phyloP scores from a whole-genome alignment of 768 basidiomycete species.

The Termitomyces sp. region DNA sequence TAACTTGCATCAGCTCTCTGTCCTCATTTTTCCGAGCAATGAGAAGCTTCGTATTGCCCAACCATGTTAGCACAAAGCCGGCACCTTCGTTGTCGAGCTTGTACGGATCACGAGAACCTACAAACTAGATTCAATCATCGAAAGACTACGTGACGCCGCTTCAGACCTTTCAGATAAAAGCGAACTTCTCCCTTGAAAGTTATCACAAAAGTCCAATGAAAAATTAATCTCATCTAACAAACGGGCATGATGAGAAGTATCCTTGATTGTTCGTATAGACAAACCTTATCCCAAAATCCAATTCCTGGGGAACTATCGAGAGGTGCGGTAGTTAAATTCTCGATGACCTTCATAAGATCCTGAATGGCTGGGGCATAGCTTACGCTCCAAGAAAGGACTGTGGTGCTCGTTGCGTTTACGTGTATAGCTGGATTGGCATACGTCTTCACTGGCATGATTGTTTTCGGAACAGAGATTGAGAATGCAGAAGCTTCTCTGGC shows the following conservation, averaged over 20 bases:
- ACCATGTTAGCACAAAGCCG: constrained; percentile 85
- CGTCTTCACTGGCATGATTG: constrained; percentile 92
- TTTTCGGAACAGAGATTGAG: constrained; percentile 71
- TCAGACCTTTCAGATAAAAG: constrained; percentile 79
- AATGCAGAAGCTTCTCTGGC: constrained; percentile 47
- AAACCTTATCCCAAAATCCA: constrained; percentile 95
- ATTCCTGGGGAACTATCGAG: constrained; percentile 77
- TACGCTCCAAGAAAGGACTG: constrained; percentile 83
- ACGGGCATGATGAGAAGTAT: neutral
- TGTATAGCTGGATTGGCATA: constrained; percentile 74
- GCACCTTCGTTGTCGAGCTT: constrained; percentile 63
- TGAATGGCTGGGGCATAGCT: constrained; percentile 84
- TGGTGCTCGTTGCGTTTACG: constrained; percentile 57
- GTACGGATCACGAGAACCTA: constrained; percentile 84
- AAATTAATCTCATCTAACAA: constrained; percentile 60
- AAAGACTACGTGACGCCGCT: neutral
- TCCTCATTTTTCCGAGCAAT: constrained; percentile 69
- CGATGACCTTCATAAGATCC: constrained; percentile 79
- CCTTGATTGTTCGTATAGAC: constrained; percentile 2
- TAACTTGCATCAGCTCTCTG: constrained; percentile 76
- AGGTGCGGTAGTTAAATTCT: constrained; percentile 71
- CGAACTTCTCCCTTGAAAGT: constrained; percentile 69
- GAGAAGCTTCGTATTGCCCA: constrained; percentile 63
- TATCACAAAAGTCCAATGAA: constrained; percentile 76
- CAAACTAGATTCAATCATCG: neutral